Conservation (phyloP, 2,329 filamentous ascomycete species). For the Sordariomycetes sp. region DNA sequence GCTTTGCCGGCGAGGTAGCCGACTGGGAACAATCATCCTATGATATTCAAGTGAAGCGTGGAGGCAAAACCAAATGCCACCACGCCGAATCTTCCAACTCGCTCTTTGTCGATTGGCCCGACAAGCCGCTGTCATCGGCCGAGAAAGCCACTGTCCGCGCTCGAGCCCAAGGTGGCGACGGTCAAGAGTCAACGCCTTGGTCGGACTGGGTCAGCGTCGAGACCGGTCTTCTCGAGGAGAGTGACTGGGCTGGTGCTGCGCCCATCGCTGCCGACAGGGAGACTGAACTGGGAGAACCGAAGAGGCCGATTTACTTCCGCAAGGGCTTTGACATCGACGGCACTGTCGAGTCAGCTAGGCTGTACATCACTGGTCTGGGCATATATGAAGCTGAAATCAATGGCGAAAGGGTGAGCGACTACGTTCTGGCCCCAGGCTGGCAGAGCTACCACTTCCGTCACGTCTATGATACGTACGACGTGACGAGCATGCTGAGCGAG, state of each 20-base stretch:
- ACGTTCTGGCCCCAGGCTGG: constrained; percentile 41
- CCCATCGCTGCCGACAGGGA: constrained; percentile 19
- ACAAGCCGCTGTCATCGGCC: constrained; percentile 16
- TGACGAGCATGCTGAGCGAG: constrained; percentile 27
- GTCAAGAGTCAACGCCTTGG: constrained; percentile 13
- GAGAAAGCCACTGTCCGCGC: constrained; percentile 20
- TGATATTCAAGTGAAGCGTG: constrained; percentile 28
- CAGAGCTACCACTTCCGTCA: constrained; percentile 38
- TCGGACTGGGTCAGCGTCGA: constrained; percentile 22
- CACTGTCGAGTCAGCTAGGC: constrained; percentile 22
- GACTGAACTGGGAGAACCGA: constrained; percentile 15
- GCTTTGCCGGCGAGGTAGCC: constrained; percentile 29
- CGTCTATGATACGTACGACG: constrained; percentile 44
- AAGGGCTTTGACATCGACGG: constrained; percentile 18
- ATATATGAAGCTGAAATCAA: constrained; percentile 39
- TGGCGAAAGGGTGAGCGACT: constrained; percentile 26
- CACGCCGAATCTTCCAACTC: constrained; percentile 24
- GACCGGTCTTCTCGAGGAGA: constrained; percentile 17
- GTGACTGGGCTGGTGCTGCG: constrained; percentile 19
- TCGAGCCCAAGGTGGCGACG: constrained; percentile 17
- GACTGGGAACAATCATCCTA: constrained; percentile 35
- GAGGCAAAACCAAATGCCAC: constrained; percentile 4
- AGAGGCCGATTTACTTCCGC: constrained; percentile 21
- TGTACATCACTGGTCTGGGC: constrained; percentile 37
- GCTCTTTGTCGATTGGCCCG: constrained; percentile 34